Base-by-base conservation (phyloP, 2,329 filamentous ascomycete species). In the Lasiodiplodia theobromae region DNA sequence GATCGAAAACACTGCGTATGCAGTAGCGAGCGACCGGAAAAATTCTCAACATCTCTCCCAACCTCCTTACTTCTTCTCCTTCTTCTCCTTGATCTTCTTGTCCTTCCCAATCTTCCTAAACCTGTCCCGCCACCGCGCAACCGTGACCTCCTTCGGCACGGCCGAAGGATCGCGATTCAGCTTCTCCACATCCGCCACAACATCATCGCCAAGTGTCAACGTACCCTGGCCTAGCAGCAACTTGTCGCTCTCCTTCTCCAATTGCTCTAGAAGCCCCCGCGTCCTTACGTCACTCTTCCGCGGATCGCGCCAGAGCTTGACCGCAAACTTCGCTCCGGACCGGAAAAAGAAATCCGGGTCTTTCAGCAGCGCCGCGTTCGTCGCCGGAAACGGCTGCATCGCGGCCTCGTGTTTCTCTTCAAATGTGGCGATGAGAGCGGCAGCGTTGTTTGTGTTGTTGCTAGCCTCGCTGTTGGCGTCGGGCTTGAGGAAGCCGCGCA, bases 301-400 rank as follows among this genome's bases (percentile, higher is more conserved):
- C 25, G 28, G 65, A 25, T 67, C 52, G 8, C 38, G 25, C 47
- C 52, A 60, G 2, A 67, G 10, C 12, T 23, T 28, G 16, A 52
- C 53, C 38, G 12, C 51, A 7, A 58, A 58, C n/a, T 18, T 12
- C 11, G 1, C 14, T 5, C 31, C 65, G n/a, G 28, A 4, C 12
- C 14, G 10, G 25, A 58, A 57, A 38, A 67, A 57, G 25, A 60
- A 57, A 37, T 16, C 18, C 4, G 52, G 37, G 3, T 40, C 5
- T n/a, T 12, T 6, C 18, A 25, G 23, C 4, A 67, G 28, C 8
- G 73, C 70, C n/a, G 69, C 73, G 31, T 73, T 73, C 4, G 58
- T 23, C 0, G 69, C 52, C 0, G 78, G 74, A 62, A 83, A 80
- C 0, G 81, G 80, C 31, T 83, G 81, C 76, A 82, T 77, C 0